Evolutionary conservation across 352 stramenopile species (phyloP), one percentile per base, ranked within the genome.

Genomic region (Pythium scleroteichum): DNA sequence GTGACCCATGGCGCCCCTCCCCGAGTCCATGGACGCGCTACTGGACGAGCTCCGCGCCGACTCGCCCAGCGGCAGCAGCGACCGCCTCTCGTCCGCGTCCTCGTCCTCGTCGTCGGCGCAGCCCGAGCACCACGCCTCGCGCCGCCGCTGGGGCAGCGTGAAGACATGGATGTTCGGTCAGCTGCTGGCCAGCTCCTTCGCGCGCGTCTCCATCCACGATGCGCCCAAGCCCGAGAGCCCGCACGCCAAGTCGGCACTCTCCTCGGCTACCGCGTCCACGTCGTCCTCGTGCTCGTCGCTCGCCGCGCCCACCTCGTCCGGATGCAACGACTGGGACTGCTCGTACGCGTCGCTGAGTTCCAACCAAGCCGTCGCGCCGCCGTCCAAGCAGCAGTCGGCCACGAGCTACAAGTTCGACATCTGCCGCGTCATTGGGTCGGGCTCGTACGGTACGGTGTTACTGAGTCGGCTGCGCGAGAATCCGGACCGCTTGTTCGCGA

Each of bases 161-260:
- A 89, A 91, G 75, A 87, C 79, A 20, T 91, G 79, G 79, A 84
- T 82, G 66, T 90, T 92, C 63, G 75, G 65, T 1, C 79, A 90
- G 47, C 53, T 90, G 56, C 52, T 92, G 53, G 68, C 69, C 64
- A 87, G 75, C 38, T 85, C 80, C 19, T 87, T 90, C 59, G 76
- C 78, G 23, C 84, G 84, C 38, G 75, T 87, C 57, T 84, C 75
- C n/a, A n/a, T n/a, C n/a, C n/a, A n/a, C n/a, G n/a, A n/a, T n/a
- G n/a, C n/a, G n/a, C n/a, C n/a, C n/a, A n/a, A n/a, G 64, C 63
- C 86, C 27, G 66, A 56, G 24, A 63, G 53, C 14, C 7, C 26
- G 24, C 35, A 55, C 14, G 22, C 24, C 26, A 32, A 75, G 17
- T 61, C 45, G 13, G 40, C 17, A 3, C 16, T 52, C 23, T 67